These are phyloP conservation scores for Diaporthe caulivora DNA, from an alignment of 2,329 filamentous ascomycete genomes.

Conservation along the genomic window DNA sequence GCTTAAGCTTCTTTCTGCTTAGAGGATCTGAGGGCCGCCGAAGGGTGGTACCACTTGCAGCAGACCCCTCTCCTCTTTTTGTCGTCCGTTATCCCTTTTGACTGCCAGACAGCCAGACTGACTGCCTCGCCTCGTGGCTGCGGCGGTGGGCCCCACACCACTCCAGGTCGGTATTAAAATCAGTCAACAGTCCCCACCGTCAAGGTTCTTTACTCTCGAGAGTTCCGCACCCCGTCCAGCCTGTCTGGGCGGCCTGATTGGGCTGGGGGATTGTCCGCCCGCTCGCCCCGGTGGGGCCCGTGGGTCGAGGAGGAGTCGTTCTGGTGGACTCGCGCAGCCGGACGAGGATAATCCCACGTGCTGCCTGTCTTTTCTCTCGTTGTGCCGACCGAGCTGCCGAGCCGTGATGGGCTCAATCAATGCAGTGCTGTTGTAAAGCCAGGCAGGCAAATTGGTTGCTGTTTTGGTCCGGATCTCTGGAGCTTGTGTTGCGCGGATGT, in stretches of 20 bases:
- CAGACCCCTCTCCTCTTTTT: conserved; percentile 1
- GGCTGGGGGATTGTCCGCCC: not conserved
- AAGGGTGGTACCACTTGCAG: not conserved
- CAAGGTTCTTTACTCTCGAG: conserved; percentile 15
- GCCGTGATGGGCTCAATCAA: not conserved
- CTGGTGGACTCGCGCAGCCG: not conserved
- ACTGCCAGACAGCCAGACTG: too few relatives aligned
- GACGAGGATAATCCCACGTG: conserved; percentile 30
- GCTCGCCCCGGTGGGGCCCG: conserved; percentile 23
- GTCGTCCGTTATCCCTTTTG: too few relatives aligned
- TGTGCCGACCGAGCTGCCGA: conserved; percentile 8
- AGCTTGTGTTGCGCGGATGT: too few relatives aligned
- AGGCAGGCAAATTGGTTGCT: not conserved
- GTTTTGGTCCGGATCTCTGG: not conserved
- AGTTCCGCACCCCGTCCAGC: not conserved
- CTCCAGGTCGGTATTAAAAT: conserved; percentile 1
- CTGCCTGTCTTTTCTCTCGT: not conserved
- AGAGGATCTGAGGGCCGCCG: conserved; percentile 5
- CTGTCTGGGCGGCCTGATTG: conserved; percentile 19
- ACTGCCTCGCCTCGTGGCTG: too few relatives aligned
- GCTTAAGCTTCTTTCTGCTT: conserved; percentile 24
- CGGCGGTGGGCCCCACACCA: conserved; percentile 5
- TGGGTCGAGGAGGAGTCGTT: conserved; percentile 13
- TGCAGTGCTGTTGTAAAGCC: not conserved
- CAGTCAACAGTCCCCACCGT: conserved; percentile 21